These are phyloP conservation scores for Anaeramoeba flamelloides DNA, from an alignment of 78 protist species.

Conservation along the genomic window DNA sequence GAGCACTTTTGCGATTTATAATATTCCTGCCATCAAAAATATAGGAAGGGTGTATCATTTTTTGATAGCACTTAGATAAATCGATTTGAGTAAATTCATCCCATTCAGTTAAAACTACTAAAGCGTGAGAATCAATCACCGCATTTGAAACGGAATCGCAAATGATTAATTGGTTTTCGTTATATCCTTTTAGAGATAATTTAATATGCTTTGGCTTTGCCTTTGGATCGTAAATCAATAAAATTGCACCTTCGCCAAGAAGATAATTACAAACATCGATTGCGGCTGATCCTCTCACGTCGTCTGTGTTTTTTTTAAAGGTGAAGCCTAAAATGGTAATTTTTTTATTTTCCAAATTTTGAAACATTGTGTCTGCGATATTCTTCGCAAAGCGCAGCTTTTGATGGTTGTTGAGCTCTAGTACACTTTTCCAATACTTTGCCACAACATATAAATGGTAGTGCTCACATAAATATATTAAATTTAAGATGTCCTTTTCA, in stretches of 20 bases:
- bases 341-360: slow-evolving; percentile 58
- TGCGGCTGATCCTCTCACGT: slow-evolving; percentile 62
- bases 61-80: slow-evolving; percentile 14
- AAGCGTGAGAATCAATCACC: slow-evolving; percentile 45
- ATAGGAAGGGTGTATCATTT: slow-evolving; percentile 68
- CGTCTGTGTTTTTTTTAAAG: slow-evolving; percentile 86
- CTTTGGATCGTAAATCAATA: slow-evolving; percentile 80
- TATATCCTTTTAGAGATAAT: background rate
- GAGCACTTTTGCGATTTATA: slow-evolving; percentile 37
- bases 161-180: background rate
- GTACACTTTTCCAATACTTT: slow-evolving; percentile 63
- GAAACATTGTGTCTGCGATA: slow-evolving; percentile 42
- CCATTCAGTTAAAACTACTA: slow-evolving; percentile 84
- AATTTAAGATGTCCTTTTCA: slow-evolving; percentile 75
- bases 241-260: slow-evolving; percentile 58
- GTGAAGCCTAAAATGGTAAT: slow-evolving; percentile 67
- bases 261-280: slow-evolving; percentile 35
- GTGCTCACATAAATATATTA: slow-evolving; percentile 61
- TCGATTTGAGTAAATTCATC: slow-evolving; percentile 61
- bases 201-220: slow-evolving; percentile 19
- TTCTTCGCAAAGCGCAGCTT: slow-evolving; percentile 60
- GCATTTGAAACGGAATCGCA: background rate
- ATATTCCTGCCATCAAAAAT: slow-evolving; percentile 71
- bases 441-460: slow-evolving; percentile 53
- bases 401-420: slow-evolving; percentile 69